phyloP scores from a whole-genome alignment of 2,329 filamentous ascomycete genomes.

The Cytospora leucostoma region DNA sequence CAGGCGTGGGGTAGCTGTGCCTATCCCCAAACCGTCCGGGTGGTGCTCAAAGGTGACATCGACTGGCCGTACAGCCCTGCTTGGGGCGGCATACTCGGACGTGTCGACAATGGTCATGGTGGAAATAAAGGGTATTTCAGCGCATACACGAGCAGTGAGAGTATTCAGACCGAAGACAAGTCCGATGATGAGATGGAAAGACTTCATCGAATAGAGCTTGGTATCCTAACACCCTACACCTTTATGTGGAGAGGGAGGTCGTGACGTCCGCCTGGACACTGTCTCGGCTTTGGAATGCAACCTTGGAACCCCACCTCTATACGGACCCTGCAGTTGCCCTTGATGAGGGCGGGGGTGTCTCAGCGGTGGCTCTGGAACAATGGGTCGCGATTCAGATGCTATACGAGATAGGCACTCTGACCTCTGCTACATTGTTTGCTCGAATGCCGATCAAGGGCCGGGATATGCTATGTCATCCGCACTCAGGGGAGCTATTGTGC shows the following conservation, averaged over 20 bases:
- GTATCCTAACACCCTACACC: too few relatives aligned
- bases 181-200: neutral
- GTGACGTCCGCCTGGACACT: too few relatives aligned
- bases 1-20: constrained; percentile 17
- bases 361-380: too few relatives aligned
- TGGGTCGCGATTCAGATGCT: too few relatives aligned
- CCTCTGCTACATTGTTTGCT: neutral
- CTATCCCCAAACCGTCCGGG: constrained; percentile 24
- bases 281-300: too few relatives aligned
- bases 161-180: neutral
- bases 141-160: neutral
- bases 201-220: too few relatives aligned
- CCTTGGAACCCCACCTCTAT: too few relatives aligned
- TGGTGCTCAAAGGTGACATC: constrained; percentile 26
- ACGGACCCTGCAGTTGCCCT: too few relatives aligned
- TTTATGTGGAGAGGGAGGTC: too few relatives aligned
- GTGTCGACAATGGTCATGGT: constrained; percentile 17
- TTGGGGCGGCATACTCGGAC: neutral
- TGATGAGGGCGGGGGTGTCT: too few relatives aligned
- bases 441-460: neutral
- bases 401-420: too few relatives aligned
- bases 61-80: constrained; percentile 2
- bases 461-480: neutral
- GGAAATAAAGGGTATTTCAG: neutral
- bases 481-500: neutral